A percentile compares a stretch with the other conserved stretches of the same genome.
Evolutionary conservation across 305 asterid species (phyloP).

Genomic region (Ajuga reptans): DNA sequence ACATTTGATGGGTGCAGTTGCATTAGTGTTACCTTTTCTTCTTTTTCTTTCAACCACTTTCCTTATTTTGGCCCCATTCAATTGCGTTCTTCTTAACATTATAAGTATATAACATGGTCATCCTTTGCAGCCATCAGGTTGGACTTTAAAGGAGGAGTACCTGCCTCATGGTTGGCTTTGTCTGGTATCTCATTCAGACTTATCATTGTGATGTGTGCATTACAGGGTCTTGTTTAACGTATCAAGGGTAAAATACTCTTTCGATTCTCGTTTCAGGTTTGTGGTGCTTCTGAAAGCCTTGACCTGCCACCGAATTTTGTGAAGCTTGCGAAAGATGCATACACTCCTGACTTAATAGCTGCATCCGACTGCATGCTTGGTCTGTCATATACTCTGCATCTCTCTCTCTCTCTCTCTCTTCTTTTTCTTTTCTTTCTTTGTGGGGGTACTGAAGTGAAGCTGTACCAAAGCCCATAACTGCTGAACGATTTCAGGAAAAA

Average conservation of each 20-base stretch:
- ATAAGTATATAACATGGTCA: background rate
- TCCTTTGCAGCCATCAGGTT: constrained; percentile 82
- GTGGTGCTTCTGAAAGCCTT: constrained; percentile 81
- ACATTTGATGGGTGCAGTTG: background rate
- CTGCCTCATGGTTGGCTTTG: constrained; percentile 95
- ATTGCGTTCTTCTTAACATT: background rate
- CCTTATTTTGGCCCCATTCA: background rate
- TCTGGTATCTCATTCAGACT: constrained; percentile 48
- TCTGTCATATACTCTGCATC: constrained; percentile 27
- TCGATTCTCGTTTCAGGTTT: constrained; percentile 50
- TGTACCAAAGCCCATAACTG: constrained; percentile 1
- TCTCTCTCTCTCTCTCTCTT: constrained; percentile 9
- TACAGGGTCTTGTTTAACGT: constrained; percentile 2
- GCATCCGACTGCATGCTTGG: constrained; percentile 99
- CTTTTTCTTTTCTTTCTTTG: too few species aligned
- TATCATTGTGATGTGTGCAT: background rate
- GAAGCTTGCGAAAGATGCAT: constrained; percentile 78
- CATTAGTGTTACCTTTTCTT: background rate
- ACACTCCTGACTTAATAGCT: constrained; percentile 91
- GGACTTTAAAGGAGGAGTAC: constrained; percentile 89
- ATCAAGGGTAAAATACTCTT: constrained; percentile 8
- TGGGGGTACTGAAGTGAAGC: constrained; percentile 2
- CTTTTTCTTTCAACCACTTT: background rate
- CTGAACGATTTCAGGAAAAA: constrained; percentile 57
- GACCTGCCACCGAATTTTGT: constrained; percentile 82